A percentile compares a stretch with the other conserved stretches of the same genome.
Evolutionary conservation across 2,329 filamentous ascomycete species (phyloP).

Genomic region (Colletotrichum karsti): DNA sequence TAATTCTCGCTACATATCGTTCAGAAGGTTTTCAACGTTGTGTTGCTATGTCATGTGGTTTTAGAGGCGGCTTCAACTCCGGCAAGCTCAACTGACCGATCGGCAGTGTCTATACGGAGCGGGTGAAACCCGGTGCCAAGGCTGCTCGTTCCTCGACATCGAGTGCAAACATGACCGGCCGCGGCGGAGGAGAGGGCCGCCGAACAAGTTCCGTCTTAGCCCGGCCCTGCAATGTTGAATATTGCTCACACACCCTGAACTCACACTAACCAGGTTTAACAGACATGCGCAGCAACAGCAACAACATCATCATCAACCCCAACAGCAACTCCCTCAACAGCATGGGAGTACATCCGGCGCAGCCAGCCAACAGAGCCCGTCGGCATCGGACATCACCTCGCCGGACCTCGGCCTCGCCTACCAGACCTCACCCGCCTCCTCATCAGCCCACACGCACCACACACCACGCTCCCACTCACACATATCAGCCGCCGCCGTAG

Average conservation of each 20-base stretch:
- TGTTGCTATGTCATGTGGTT: neutral
- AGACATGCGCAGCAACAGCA: conserved; percentile 10
- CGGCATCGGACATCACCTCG: conserved; percentile 12
- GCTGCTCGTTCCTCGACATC: conserved; percentile 35
- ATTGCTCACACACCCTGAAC: neutral
- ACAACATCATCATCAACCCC: neutral
- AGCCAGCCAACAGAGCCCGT: neutral
- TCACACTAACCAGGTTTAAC: neutral
- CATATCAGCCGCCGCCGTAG: neutral
- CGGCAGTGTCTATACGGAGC: conserved; percentile 30
- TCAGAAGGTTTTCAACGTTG: neutral
- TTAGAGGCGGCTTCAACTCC: too few relatives aligned
- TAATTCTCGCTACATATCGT: neutral
- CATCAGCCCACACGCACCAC: neutral
- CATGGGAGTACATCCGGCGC: neutral
- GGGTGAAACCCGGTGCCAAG: conserved; percentile 28
- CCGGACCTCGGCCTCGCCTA: conserved; percentile 8
- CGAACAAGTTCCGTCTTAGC: conserved; percentile 32
- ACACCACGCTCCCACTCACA: neutral
- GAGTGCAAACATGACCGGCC: conserved; percentile 37
- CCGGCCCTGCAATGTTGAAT: neutral
- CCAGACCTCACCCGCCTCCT: conserved; percentile 7
- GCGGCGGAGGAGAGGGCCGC: conserved; percentile 36
- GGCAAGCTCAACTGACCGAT: neutral
- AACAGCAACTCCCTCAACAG: neutral